Conservation (phyloP, 2,329 filamentous ascomycete species). For the Curvularia sp. region DNA sequence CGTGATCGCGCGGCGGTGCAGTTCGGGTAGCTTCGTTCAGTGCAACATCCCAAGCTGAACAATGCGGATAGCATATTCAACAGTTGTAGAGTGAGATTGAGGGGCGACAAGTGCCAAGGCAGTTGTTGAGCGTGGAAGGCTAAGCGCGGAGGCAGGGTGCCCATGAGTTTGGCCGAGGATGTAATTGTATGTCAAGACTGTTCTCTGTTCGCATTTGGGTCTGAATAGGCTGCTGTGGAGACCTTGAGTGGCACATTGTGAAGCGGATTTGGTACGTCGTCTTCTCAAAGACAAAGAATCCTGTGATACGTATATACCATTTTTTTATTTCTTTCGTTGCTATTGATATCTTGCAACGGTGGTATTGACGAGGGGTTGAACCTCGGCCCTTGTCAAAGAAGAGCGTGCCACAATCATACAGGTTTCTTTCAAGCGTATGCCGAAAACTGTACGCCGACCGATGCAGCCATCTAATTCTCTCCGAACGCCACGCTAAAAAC, state of each 20-base stretch:
- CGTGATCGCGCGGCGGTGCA: conserved; percentile 3
- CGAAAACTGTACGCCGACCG: conserved; percentile 41
- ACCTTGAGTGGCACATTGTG: background rate
- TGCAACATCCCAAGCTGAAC: background rate
- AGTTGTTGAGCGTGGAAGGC: background rate
- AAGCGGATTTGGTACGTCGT: background rate
- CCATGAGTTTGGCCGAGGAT: background rate
- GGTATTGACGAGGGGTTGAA: conserved; percentile 44
- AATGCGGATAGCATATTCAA: conserved; percentile 1
- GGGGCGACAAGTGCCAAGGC: background rate
- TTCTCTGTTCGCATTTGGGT: background rate
- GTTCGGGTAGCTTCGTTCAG: conserved; percentile 5
- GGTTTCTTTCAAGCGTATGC: conserved; percentile 51
- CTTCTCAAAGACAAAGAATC: background rate
- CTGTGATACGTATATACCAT: background rate
- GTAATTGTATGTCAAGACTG: background rate
- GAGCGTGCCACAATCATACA: conserved; percentile 36
- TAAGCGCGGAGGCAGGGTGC: background rate
- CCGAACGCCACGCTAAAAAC: conserved; percentile 40
- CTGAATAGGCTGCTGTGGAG: background rate
- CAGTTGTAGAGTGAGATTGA: background rate
- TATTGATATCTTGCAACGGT: conserved; percentile 2
- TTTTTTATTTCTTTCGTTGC: background rate
- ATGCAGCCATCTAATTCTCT: conserved; percentile 22
- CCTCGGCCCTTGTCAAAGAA: conserved; percentile 35